Base-by-base conservation (phyloP, 2,329 filamentous ascomycete species). In the Bipolaris sorokiniana region DNA sequence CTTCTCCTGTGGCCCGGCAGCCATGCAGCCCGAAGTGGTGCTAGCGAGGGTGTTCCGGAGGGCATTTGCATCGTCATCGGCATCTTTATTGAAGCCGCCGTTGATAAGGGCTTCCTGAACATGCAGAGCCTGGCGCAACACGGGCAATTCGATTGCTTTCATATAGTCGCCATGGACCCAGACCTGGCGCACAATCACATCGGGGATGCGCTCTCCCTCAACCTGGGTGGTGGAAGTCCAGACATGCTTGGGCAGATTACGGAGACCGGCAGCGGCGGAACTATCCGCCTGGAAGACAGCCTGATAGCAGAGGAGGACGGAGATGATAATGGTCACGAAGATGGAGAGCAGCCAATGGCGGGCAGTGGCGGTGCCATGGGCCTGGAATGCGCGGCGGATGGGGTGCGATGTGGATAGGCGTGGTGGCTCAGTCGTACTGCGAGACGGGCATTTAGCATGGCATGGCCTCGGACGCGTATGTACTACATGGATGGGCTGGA, bases 111-210 rank as follows among this genome's bases (percentile, higher is more conserved):
- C 81, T 68, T 91, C 82, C 71, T 94, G 90, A 48, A 94, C 81
- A 61, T 86, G 81, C 45, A 94, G 79, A 7, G 89, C 89, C 41
- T 85, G 83, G 31, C 84, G 79, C 42, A 94, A 79, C 10, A 93
- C 83, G 6, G 87, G 80, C 49, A 82, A 81, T 48, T 90, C 81
- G 34, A 94, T 81, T 10, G 90, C 90, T 67, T 87, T 83, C 88
- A 93, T 93, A 70, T 92, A 92, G 72, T 85, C 88, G 61, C 89
- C 90, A 69, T 93, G 90, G 15, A 94, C 83, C 90, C 90, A 94
- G 54, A 91, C 84, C 55, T 90, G 90, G 64, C 90, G 88, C 86
- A 94, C 90, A 54, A 90, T 86, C n/a, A 94, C 86, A 72, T 94
- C 90, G 42, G 81, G 79, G 23, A 77, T 70, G 4, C 77, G 76